Base-by-base conservation (phyloP, 495 filamentous ascomycete species). In the Penicillium bialowiezense region DNA sequence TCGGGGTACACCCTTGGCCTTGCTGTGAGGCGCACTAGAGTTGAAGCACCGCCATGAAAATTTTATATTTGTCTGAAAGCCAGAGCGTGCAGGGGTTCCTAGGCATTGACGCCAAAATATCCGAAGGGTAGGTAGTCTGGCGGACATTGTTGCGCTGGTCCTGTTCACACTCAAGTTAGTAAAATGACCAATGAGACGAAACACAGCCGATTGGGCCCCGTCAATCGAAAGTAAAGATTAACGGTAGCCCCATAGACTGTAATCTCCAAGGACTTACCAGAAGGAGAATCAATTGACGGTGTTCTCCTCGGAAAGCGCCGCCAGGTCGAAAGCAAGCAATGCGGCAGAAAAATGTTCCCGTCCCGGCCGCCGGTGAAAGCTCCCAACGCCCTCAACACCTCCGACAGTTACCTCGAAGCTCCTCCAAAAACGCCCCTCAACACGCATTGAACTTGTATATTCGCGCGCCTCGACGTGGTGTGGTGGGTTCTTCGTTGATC, bases 331-430 rank as follows among this genome's bases (percentile, higher is more conserved):
- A 59, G 38, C 50, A 56, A 41, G 43, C 56, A 44, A 39, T 23
- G 59, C 71, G 70, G 68, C 68, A 70, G 67, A 73, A 73, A 73
- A 73, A 73, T 70, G 58, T 71, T 72, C 69, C 70, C 60, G 65
- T 65, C 68, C 69, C 61, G 69, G 65, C 63, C 54, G 59, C 69
- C 71, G 69, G 71, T 71, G 70, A 71, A 46, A 65, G 62, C 62
- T 66, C 66, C 62, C 68, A 68, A 68, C 68, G 55, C 56, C 66
- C 65, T 71, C 70, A 71, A 71, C 70, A 52, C 61, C 56, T 55
- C 61, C 50, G 38, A 51, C 40, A n/a, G 28, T 50, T 34, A 37
- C 49, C 31, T 48, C 20, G 8, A 15, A 26, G 50, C 34, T 48
- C 38, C 37, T 44, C 39, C 40, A 47, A 56, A 41, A 44, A 38